Evolutionary conservation across 129 eudicot genomes (phyloP).

Genomic region (Lonicera japonica): DNA sequence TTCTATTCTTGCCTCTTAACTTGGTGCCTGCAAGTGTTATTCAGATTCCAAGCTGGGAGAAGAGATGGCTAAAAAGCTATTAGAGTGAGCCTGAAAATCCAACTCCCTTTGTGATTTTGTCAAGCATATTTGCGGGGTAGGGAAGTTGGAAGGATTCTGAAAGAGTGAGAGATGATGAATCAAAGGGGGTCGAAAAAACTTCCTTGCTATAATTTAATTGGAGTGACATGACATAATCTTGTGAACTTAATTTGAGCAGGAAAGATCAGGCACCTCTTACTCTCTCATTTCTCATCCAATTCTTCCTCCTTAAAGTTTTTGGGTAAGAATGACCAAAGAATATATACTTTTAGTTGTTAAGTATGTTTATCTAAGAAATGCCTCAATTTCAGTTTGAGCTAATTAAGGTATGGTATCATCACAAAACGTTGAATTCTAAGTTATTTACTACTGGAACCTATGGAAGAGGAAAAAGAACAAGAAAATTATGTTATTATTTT

Average conservation of each 20-base stretch:
- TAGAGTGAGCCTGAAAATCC: conserved; percentile 56
- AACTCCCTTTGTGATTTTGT: conserved; percentile 41
- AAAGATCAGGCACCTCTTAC: conserved; percentile 79
- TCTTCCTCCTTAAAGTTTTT: conserved; percentile 83
- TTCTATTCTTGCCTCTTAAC: conserved; percentile 51
- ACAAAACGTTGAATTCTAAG: no score
- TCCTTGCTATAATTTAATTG: conserved; percentile 42
- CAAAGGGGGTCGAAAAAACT: conserved; percentile 41
- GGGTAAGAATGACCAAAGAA: conserved; percentile 49
- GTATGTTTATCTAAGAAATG: no score
- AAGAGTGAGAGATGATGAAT: conserved; percentile 46
- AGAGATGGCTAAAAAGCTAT: conserved; percentile 50
- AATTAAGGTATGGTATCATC: no score
- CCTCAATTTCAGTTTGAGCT: no score
- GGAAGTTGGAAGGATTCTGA: conserved; percentile 70
- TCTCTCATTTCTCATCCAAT: conserved; percentile 62
- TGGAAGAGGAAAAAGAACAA: no score
- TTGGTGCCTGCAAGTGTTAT: conserved; percentile 56
- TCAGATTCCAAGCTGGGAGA: conserved; percentile 51
- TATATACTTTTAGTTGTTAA: no score
- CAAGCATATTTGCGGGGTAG: conserved; percentile 67
- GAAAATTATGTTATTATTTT: no score
- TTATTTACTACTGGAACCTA: no score
- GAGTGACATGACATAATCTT: conserved; percentile 19
- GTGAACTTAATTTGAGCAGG: conserved; percentile 27